phyloP scores from a whole-genome alignment of 306 rosid genomes.

The Datisca glomerata region DNA sequence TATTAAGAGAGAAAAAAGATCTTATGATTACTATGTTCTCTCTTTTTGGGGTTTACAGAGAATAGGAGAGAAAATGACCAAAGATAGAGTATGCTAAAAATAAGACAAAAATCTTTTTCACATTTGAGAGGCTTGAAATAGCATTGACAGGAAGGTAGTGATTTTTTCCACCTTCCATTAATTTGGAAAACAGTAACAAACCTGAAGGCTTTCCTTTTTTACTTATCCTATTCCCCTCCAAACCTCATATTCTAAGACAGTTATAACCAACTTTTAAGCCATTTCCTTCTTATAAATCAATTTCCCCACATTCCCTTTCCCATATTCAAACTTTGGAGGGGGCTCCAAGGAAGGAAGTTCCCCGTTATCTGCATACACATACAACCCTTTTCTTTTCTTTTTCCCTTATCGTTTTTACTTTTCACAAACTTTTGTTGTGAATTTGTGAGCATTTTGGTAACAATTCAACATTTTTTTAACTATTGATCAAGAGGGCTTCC shows the following conservation, averaged over 20 bases:
- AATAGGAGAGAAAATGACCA: too few relatives aligned
- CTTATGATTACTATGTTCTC: too few relatives aligned
- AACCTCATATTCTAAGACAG: slow-evolving; percentile 20
- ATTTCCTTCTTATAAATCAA: neutral
- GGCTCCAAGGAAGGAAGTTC: slow-evolving; percentile 11
- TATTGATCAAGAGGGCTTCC: neutral
- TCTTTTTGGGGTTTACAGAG: too few relatives aligned
- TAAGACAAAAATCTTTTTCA: neutral
- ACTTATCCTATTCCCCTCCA: slow-evolving; percentile 13
- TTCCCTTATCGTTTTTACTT: neutral
- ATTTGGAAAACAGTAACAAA: slow-evolving; percentile 8
- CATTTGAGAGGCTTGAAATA: too few relatives aligned
- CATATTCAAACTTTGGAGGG: slow-evolving; percentile 10
- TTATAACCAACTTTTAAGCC: slow-evolving; percentile 11
- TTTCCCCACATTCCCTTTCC: neutral
- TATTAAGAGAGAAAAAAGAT: too few relatives aligned
- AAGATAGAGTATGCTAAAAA: neutral
- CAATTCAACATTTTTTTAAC: too few relatives aligned
- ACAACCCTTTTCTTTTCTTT: slow-evolving; percentile 5
- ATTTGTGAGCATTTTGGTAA: too few relatives aligned
- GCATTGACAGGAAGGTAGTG: neutral
- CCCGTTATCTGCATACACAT: slow-evolving; percentile 1
- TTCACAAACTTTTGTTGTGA: neutral
- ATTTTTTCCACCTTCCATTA: slow-evolving; percentile 8
- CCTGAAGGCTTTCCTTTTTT: slow-evolving; percentile 4